Conservation (phyloP, 345 rosid genomes). For the thale cress (Arabidopsis thaliana) region DNA sequence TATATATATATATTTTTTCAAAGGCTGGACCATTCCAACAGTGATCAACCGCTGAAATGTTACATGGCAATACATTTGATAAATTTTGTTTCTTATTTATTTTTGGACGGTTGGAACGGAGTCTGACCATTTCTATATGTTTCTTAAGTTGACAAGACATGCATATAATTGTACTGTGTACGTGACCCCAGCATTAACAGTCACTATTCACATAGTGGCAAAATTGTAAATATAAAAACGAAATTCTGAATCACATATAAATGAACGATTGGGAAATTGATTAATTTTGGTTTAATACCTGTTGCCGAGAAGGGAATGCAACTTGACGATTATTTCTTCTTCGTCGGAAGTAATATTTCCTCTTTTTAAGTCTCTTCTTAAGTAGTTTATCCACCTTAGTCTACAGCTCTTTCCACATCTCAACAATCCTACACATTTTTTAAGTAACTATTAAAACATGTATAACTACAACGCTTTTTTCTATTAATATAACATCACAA, state of each 20-base stretch:
- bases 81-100: neutral
- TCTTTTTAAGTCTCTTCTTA: constrained; percentile 80
- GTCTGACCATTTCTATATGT: constrained; percentile 19
- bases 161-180: constrained; percentile 15
- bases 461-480: neutral
- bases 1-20: neutral
- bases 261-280: constrained; percentile 8
- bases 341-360: constrained; percentile 81
- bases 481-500: neutral
- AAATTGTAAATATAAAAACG: neutral
- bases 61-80: neutral
- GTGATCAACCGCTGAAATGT: constrained; percentile 25
- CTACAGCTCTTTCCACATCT: constrained; percentile 98
- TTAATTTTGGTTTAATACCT: constrained; percentile 49
- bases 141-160: constrained; percentile 22
- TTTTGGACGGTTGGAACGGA: constrained; percentile 1
- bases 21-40: constrained; percentile 21
- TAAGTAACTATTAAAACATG: neutral
- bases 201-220: constrained; percentile 12
- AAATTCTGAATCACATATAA: constrained; percentile 19
- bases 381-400: constrained; percentile 90
- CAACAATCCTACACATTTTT: constrained; percentile 56
- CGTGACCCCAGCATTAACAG: constrained; percentile 18
- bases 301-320: constrained; percentile 76
- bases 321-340: constrained; percentile 72